Evolutionary conservation across 1,139 yeast species (phyloP), one percentile per base, ranked within the genome.

Genomic region (Saccharomyces hybrid): DNA sequence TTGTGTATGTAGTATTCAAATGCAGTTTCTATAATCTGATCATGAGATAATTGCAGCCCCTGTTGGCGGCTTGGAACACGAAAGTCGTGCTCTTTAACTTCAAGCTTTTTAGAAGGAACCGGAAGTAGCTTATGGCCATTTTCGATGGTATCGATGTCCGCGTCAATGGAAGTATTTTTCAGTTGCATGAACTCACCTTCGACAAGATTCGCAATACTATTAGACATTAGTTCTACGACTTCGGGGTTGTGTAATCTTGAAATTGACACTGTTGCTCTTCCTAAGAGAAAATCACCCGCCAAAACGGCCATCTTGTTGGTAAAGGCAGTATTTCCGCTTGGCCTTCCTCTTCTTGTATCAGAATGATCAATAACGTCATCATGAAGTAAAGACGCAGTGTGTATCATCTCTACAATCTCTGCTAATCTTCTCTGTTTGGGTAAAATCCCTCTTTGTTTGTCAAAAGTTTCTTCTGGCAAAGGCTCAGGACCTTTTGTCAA

Each of bases 131-230:
- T 83, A 1, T 65, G 61, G 32, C 76, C 81, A 55, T 78, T 81
- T 57, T 78, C 82, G 56, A 76, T 71, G 0, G 63, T 61, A 11
- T 57, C 50, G 29, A 77, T 70, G 49, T 76, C 74, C 46, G 73
- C 68, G 52, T 78, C 82, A 53, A 84, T 72, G 2, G 90, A 95
- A 0, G 96, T 89, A 71, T 93, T 93, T 64, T 91, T 91, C 74
- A 93, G 80, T 73, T 93, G 99, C 98, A 93, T 91, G 68, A 93
- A 91, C 72, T 93, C 99, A 50, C 99, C 99, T 73, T 95, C 99
- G 0, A 93, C 99, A 57, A 95, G 77, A 69, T 95, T 95, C 27
- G 98, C 99, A 68, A 93, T 93, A 46, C 97, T 87, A 6, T 97
- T 93, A 4, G 97, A 89, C 73, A 95, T 81, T 57, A 95, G 78